phyloP scores from a whole-genome alignment of 2,329 filamentous ascomycete genomes.

The Dendryphion nanum region DNA sequence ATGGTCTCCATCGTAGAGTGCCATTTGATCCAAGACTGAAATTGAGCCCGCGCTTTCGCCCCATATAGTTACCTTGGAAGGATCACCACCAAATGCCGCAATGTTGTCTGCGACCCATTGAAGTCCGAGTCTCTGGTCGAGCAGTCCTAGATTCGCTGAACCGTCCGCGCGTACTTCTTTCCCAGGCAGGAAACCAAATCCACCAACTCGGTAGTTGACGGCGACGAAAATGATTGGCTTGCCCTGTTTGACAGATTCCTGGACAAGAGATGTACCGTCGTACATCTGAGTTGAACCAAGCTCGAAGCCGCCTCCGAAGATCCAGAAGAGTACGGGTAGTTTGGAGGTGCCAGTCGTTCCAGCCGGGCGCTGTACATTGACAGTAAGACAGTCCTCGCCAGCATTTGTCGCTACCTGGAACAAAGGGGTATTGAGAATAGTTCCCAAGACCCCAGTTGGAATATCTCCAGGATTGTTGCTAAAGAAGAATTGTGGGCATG shows the following conservation, averaged over 20 bases:
- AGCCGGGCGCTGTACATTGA: constrained; percentile 44
- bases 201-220: constrained; percentile 74
- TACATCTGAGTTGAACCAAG: constrained; percentile 40
- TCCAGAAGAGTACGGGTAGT: constrained; percentile 51
- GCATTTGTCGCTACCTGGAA: constrained; percentile 36
- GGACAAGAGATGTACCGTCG: constrained; percentile 41
- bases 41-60: constrained; percentile 61
- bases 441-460: constrained; percentile 37
- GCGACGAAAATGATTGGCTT: constrained; percentile 73
- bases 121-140: constrained; percentile 70
- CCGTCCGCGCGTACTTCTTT: constrained; percentile 67
- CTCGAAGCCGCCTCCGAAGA: constrained; percentile 47
- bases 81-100: constrained; percentile 73
- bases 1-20: constrained; percentile 69
- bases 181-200: constrained; percentile 72
- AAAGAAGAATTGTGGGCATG: constrained; percentile 72
- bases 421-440: constrained; percentile 40
- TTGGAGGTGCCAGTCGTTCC: constrained; percentile 37
- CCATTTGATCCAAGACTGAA: constrained; percentile 74
- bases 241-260: constrained; percentile 45
- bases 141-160: constrained; percentile 66
- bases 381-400: constrained; percentile 45
- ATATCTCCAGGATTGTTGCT: constrained; percentile 44
- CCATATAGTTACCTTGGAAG: constrained; percentile 76
- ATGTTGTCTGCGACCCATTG: constrained; percentile 80